Evolutionary conservation across 2,329 filamentous ascomycete species (phyloP).

Genomic region (Penicillium sp.): DNA sequence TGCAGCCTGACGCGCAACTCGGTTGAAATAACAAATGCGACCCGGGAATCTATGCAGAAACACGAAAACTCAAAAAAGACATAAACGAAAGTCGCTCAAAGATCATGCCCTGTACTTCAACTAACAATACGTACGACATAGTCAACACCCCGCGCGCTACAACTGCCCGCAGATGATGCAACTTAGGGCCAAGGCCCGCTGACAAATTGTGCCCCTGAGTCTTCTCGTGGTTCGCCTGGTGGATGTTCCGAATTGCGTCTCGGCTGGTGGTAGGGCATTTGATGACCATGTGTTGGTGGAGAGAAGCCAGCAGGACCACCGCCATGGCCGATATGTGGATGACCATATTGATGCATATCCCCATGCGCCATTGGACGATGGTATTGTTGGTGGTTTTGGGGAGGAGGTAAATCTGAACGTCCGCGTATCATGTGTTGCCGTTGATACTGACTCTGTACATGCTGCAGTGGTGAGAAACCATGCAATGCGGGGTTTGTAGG

Average conservation of each 20-base stretch:
- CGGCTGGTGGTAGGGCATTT: constrained; percentile 1
- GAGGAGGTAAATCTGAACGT: neutral
- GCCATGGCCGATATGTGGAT: constrained; percentile 1
- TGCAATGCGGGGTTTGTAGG: constrained; percentile 4
- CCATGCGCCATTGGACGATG: constrained; percentile 13
- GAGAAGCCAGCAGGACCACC: neutral
- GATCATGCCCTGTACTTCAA: neutral
- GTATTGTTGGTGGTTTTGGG: constrained; percentile 9
- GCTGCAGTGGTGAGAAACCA: constrained; percentile 11
- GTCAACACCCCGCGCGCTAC: neutral
- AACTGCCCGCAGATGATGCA: constrained; percentile 9
- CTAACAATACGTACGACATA: neutral
- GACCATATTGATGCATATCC: constrained; percentile 12
- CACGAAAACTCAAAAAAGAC: neutral
- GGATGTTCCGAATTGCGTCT: neutral
- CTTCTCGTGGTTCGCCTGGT: neutral
- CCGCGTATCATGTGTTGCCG: constrained; percentile 12
- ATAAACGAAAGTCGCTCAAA: neutral
- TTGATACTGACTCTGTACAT: constrained; percentile 13
- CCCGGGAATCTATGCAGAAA: constrained; percentile 5
- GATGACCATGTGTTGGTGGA: neutral
- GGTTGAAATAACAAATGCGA: neutral
- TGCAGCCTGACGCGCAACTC: neutral
- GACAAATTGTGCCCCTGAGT: constrained; percentile 30
- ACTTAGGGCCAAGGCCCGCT: constrained; percentile 29